Evolutionary conservation across 2,329 filamentous ascomycete species (phyloP).

Genomic region (Colletotrichum orbiculare): DNA sequence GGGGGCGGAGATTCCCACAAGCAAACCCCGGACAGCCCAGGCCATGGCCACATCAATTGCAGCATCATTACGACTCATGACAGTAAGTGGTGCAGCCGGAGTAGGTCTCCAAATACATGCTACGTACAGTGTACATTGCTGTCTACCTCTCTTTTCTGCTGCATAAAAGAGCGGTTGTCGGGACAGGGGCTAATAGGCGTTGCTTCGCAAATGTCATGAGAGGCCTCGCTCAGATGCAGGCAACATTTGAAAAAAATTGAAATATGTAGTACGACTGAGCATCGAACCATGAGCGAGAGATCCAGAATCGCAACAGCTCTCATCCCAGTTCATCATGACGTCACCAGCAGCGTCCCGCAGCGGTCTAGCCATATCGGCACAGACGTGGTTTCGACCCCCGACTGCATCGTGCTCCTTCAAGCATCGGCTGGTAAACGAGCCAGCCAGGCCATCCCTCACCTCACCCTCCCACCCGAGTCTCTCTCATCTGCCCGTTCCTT

Average conservation of each 20-base stretch:
- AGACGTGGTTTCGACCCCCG: constrained; percentile 32
- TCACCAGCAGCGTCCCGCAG: constrained; percentile 9
- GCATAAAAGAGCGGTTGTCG: too few species aligned
- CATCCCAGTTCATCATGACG: constrained; percentile 25
- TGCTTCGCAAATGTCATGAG: too few species aligned
- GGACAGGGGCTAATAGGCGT: too few species aligned
- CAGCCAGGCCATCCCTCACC: not conserved
- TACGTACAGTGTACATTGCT: too few species aligned
- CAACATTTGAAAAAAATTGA: too few species aligned
- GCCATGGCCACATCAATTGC: constrained; percentile 9
- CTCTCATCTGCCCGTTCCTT: constrained; percentile 5
- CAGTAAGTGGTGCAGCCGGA: not conserved
- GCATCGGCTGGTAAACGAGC: not conserved
- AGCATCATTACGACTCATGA: constrained; percentile 3
- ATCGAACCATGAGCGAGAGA: not conserved
- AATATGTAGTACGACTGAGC: too few species aligned
- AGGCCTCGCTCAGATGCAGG: too few species aligned
- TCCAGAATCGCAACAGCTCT: constrained; percentile 27
- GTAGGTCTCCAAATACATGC: too few species aligned
- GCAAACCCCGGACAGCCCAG: too few species aligned
- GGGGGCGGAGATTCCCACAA: constrained; percentile 8
- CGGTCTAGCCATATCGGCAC: constrained; percentile 14
- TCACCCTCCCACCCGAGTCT: not conserved
- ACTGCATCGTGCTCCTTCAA: constrained; percentile 6
- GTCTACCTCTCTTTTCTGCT: too few species aligned